phyloP scores from a whole-genome alignment of 371 early-diverging fungal species.

The Rhizomucor pusillus region DNA sequence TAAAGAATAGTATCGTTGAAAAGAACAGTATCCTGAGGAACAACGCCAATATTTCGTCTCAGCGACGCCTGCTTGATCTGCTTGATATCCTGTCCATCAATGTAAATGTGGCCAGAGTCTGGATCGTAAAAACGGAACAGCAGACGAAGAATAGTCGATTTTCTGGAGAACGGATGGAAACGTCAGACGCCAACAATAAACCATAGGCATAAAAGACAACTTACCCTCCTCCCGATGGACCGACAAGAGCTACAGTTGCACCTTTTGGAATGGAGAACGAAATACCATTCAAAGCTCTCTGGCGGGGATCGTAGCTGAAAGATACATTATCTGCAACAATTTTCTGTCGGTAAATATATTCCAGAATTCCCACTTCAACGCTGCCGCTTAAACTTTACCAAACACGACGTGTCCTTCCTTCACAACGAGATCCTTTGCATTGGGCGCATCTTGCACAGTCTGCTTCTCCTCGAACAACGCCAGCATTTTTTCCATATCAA shows the following conservation, averaged over 20 bases:
- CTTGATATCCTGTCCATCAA: constrained; percentile 89
- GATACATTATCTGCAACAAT: constrained; percentile 61
- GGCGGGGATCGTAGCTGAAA: constrained; percentile 72
- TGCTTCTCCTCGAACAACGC: constrained; percentile 75
- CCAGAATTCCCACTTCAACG: too few species aligned
- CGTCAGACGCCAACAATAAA: not conserved
- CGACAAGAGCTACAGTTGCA: constrained; percentile 82
- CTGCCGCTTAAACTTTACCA: constrained; percentile 36
- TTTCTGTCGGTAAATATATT: constrained; percentile 1
- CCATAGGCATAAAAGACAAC: too few species aligned
- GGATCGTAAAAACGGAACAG: constrained; percentile 92
- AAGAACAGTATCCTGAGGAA: constrained; percentile 86
- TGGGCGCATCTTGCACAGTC: constrained; percentile 62
- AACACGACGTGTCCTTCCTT: constrained; percentile 65
- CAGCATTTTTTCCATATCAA: constrained; percentile 94
- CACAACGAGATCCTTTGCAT: constrained; percentile 46
- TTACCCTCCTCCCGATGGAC: constrained; percentile 85
- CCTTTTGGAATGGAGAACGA: constrained; percentile 84
- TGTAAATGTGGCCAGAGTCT: constrained; percentile 71
- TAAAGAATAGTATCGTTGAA: constrained; percentile 83
- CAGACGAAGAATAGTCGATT: constrained; percentile 87
- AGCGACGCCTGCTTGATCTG: constrained; percentile 65
- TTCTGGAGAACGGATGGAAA: constrained; percentile 25
- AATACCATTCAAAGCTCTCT: constrained; percentile 70
- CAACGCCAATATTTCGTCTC: constrained; percentile 78